phyloP scores from a whole-genome alignment of 768 basidiomycete species.

The Russula sp. region DNA sequence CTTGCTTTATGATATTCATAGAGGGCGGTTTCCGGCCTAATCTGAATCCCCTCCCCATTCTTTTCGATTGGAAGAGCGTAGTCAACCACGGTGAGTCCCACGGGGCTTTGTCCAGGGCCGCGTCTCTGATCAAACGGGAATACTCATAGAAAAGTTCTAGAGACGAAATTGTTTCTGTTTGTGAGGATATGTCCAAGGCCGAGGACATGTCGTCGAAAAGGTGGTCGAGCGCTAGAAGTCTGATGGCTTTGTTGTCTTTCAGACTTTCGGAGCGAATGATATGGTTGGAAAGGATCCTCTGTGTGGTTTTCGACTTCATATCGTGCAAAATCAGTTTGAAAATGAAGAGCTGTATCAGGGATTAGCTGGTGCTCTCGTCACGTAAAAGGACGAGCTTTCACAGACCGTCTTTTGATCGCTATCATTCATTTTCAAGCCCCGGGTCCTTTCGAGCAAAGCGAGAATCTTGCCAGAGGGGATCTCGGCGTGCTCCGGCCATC shows the following conservation, averaged over 20 bases:
- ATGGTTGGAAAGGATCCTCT: neutral
- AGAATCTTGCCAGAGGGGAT: slow-evolving; percentile 3
- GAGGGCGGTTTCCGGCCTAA: slow-evolving; percentile 4
- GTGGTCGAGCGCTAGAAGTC: slow-evolving; percentile 14
- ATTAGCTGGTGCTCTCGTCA: neutral
- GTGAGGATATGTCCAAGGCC: slow-evolving; percentile 20
- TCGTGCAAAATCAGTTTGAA: slow-evolving; percentile 14
- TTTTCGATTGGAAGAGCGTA: slow-evolving; percentile 17
- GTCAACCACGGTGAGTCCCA: slow-evolving; percentile 19
- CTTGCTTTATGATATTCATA: neutral
- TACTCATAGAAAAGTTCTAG: slow-evolving; percentile 17
- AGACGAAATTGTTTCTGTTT: slow-evolving; percentile 8
- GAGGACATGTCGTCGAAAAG: slow-evolving; percentile 20
- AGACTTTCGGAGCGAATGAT: slow-evolving; percentile 9
- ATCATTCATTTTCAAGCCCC: neutral
- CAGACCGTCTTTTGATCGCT: slow-evolving; percentile 12
- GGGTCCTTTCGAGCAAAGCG: neutral
- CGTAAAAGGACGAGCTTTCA: neutral
- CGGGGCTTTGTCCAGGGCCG: slow-evolving; percentile 13
- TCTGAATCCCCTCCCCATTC: slow-evolving; percentile 10
- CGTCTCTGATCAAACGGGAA: slow-evolving; percentile 18
- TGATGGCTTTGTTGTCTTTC: neutral
- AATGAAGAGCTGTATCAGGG: slow-evolving; percentile 5
- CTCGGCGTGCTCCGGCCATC: neutral
- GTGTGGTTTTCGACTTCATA: neutral